Percentiles rank a stretch among this genome's conserved stretches.
phyloP scores from a whole-genome alignment of 1,284 basidiomycete species.

The Crepidotus sp. region DNA sequence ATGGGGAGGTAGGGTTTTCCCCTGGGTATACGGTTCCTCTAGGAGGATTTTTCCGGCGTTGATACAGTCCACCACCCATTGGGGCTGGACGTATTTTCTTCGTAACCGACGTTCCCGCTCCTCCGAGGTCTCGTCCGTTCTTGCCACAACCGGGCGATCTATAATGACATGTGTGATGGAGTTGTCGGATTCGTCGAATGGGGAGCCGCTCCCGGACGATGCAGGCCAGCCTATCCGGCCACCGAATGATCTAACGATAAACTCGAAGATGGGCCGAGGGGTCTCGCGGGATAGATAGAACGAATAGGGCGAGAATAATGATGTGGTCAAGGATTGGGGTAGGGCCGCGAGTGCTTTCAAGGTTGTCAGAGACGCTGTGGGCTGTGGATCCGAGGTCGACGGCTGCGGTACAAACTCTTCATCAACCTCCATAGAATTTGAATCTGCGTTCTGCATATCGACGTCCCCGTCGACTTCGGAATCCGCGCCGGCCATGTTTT shows the following conservation, averaged over 20 bases:
- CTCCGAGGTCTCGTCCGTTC: slow-evolving; percentile 42
- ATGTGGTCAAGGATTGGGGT: slow-evolving; percentile 43
- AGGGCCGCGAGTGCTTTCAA: slow-evolving; percentile 64
- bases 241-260: slow-evolving; percentile 88
- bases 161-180: slow-evolving; percentile 95
- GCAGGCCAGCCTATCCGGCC: slow-evolving; percentile 86
- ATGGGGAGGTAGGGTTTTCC: slow-evolving; percentile 87
- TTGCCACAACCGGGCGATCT: slow-evolving; percentile 70
- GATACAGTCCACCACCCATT: slow-evolving; percentile 97
- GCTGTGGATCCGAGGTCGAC: slow-evolving; percentile 50
- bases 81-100: slow-evolving; percentile 91
- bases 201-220: slow-evolving; percentile 78
- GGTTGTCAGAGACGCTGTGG: slow-evolving; percentile 60
- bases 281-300: slow-evolving; percentile 96
- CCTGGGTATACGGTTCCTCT: slow-evolving; percentile 83
- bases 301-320: slow-evolving; percentile 79
- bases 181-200: slow-evolving; percentile 63
- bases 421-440: slow-evolving; percentile 30
- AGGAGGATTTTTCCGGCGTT: slow-evolving; percentile 82
- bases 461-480: slow-evolving; percentile 28
- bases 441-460: slow-evolving; percentile 31
- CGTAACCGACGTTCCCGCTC: slow-evolving; percentile 57
- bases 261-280: slow-evolving; percentile 90
- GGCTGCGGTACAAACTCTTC: slow-evolving; percentile 67
- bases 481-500: slow-evolving; percentile 40